Conservation (phyloP, 2,329 filamentous ascomycete species). For the Colletotrichum aenigma region DNA sequence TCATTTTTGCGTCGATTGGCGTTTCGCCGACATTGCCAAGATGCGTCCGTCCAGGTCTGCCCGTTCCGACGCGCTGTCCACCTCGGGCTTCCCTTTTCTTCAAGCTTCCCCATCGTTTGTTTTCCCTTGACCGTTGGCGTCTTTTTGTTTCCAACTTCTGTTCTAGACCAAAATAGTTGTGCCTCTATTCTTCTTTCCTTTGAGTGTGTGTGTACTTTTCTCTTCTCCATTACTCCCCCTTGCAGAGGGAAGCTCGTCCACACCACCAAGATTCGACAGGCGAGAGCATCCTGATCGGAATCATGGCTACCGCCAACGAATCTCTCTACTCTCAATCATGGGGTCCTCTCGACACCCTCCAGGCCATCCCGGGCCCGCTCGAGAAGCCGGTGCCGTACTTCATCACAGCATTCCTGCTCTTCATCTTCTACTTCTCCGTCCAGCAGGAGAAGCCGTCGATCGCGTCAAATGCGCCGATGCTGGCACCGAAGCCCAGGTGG, state of each 20-base stretch:
- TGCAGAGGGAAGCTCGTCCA: background rate
- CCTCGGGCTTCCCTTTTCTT: constrained; percentile 15
- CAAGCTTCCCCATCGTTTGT: background rate
- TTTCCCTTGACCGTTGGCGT: background rate
- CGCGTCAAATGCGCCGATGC: background rate
- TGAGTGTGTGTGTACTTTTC: background rate
- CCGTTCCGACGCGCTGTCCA: background rate
- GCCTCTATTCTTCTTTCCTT: background rate
- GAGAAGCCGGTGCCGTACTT: constrained; percentile 17
- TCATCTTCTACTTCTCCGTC: constrained; percentile 14
- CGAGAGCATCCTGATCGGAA: background rate
- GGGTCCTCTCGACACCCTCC: constrained; percentile 9
- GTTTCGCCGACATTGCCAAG: constrained; percentile 11
- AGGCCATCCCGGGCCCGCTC: constrained; percentile 8
- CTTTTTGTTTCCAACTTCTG: background rate
- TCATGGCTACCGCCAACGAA: constrained; percentile 17
- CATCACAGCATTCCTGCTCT: constrained; percentile 7
- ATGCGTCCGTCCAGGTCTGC: constrained; percentile 13
- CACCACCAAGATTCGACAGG: background rate
- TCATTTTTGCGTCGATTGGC: background rate
- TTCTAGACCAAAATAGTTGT: background rate
- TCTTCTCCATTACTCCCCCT: background rate
- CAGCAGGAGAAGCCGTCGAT: constrained; percentile 3
- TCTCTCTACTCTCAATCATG: constrained; percentile 6
- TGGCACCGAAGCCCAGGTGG: background rate